phyloP scores from a whole-genome alignment of 2,329 filamentous ascomycete species.

The Aspergillus fumigatiaffinis region DNA sequence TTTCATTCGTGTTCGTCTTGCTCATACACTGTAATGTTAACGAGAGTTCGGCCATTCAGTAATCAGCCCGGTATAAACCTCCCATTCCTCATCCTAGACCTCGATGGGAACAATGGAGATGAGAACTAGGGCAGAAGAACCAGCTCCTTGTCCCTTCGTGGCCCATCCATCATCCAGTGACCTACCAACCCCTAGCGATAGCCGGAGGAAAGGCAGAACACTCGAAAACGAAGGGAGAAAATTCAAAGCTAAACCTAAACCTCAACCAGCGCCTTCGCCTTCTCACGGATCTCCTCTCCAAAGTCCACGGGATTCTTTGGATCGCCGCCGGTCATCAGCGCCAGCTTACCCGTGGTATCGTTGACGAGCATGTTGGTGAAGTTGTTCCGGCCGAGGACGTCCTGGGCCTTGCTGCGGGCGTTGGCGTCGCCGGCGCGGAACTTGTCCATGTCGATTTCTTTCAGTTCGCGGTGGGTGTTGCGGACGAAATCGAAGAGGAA shows the following conservation, averaged over 20 bases:
- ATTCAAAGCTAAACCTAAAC: background rate
- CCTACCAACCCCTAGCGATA: background rate
- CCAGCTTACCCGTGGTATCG: conserved; percentile 25
- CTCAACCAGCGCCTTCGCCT: conserved; percentile 18
- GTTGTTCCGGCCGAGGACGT: conserved; percentile 26
- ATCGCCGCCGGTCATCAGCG: conserved; percentile 27
- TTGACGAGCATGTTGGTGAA: conserved; percentile 26
- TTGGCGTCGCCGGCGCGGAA: conserved; percentile 19
- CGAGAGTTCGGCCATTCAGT: background rate
- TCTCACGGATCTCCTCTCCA: conserved; percentile 23
- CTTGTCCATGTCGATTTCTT: conserved; percentile 21
- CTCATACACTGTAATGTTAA: background rate
- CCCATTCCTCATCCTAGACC: background rate
- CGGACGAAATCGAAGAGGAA: conserved; percentile 67
- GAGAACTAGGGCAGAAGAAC: background rate
- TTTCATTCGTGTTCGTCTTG: background rate
- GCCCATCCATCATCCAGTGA: background rate
- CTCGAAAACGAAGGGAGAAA: background rate
- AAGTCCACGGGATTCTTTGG: conserved; percentile 24
- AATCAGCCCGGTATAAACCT: background rate
- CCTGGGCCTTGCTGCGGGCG: conserved; percentile 13
- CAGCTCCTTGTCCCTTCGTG: background rate
- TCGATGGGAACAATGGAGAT: background rate
- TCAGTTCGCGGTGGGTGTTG: conserved; percentile 55
- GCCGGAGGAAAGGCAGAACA: background rate